phyloP scores from a whole-genome alignment of 2,329 filamentous ascomycete genomes.

The Colletotrichum brevisporum region DNA sequence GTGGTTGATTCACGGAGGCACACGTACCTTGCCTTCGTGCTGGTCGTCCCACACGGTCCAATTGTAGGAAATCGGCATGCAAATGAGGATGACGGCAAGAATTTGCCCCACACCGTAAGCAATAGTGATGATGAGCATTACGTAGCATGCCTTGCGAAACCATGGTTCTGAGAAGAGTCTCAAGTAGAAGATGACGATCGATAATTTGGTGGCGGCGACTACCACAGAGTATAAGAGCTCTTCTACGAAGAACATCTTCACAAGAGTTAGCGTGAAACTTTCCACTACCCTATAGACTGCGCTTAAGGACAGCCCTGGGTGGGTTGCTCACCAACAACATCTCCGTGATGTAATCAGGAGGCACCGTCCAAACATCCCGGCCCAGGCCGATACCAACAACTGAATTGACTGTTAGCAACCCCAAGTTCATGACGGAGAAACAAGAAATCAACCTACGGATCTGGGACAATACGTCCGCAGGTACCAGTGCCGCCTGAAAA shows the following conservation, averaged over 20 bases:
- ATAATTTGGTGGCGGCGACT: constrained; percentile 21
- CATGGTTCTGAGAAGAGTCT: constrained; percentile 16
- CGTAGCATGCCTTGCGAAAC: constrained; percentile 17
- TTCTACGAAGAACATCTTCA: constrained; percentile 24
- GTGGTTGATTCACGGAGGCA: too few species aligned
- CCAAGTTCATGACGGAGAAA: not conserved
- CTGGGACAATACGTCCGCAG: constrained; percentile 20
- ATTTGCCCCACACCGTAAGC: constrained; percentile 16
- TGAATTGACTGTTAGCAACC: not conserved
- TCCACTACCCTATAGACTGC: too few species aligned
- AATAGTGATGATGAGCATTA: not conserved
- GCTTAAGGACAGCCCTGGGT: not conserved
- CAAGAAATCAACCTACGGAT: not conserved
- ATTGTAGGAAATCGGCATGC: constrained; percentile 17
- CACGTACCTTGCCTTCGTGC: constrained; percentile 11
- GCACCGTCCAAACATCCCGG: constrained; percentile 17
- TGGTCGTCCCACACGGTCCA: constrained; percentile 27
- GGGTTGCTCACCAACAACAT: constrained; percentile 15
- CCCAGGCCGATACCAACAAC: constrained; percentile 19
- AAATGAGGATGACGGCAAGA: constrained; percentile 8
- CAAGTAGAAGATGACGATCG: constrained; percentile 28
- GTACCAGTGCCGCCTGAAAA: not conserved
- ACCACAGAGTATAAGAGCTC: constrained; percentile 25
- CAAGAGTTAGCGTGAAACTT: not conserved
- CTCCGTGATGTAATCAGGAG: constrained; percentile 28